Conservation (phyloP, 2,329 filamentous ascomycete species). For the Penicillium olsonii region DNA sequence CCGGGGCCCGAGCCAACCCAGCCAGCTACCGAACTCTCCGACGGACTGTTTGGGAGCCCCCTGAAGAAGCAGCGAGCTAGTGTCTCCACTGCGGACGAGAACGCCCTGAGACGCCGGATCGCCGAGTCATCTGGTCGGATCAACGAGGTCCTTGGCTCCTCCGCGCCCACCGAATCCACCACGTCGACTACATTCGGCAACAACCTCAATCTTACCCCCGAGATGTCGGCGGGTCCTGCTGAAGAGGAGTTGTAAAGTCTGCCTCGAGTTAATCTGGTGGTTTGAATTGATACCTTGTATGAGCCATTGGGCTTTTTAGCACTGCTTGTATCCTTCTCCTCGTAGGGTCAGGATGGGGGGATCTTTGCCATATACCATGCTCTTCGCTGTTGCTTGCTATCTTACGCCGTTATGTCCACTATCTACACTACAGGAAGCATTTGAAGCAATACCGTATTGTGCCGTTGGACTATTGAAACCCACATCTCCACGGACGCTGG, state of each 20-base stretch:
- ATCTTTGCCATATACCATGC: conserved; percentile 1
- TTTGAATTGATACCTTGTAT: background rate
- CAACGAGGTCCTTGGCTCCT: conserved; percentile 35
- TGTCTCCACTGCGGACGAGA: conserved; percentile 45
- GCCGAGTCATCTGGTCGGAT: conserved; percentile 42
- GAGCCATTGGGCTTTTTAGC: background rate
- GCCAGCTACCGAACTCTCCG: conserved; percentile 25
- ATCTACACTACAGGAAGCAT: conserved; percentile 22
- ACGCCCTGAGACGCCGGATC: conserved; percentile 42
- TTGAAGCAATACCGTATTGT: conserved; percentile 22
- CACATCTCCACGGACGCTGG: background rate
- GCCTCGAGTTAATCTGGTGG: background rate
- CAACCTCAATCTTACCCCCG: conserved; percentile 5
- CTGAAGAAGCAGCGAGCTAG: conserved; percentile 51
- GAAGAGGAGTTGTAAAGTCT: conserved; percentile 34
- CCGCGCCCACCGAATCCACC: conserved; percentile 14
- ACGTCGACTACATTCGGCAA: conserved; percentile 20
- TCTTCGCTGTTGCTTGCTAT: conserved; percentile 9
- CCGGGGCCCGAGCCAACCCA: conserved; percentile 23
- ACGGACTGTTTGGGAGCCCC: conserved; percentile 47
- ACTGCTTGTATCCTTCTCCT: background rate
- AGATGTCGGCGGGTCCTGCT: conserved; percentile 15
- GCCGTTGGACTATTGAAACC: conserved; percentile 13
- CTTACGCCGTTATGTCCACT: conserved; percentile 28
- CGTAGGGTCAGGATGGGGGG: background rate